Conservation (phyloP, 352 stramenopile genomes). For the Aphanomyces invadans region DNA sequence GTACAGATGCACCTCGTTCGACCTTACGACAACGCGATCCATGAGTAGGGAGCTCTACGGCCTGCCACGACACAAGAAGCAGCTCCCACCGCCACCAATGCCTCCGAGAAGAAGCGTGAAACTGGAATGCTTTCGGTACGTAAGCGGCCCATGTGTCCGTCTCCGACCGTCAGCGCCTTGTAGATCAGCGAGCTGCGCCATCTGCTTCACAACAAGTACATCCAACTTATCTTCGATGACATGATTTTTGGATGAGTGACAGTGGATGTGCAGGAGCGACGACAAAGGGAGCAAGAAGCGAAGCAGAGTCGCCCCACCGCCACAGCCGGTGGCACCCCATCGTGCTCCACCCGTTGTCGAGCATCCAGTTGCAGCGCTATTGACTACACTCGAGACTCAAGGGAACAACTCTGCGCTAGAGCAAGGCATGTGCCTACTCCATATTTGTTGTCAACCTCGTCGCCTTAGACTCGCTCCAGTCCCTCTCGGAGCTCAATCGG, state of each 20-base stretch:
- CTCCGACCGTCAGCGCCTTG: background rate
- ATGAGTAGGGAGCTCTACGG: conserved; percentile 32
- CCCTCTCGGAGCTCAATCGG: conserved; percentile 48
- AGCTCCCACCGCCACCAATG: background rate
- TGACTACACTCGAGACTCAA: background rate
- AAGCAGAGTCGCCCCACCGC: background rate
- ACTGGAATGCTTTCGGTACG: conserved; percentile 41
- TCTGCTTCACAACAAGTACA: conserved; percentile 31
- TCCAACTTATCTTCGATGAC: background rate
- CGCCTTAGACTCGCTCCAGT: conserved; percentile 38
- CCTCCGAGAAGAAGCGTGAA: conserved; percentile 24
- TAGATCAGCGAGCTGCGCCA: conserved; percentile 46
- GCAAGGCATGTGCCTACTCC: conserved; percentile 21
- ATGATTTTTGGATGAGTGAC: background rate
- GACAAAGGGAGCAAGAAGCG: background rate
- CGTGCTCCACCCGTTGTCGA: background rate
- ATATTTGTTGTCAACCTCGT: background rate
- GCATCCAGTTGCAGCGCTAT: background rate
- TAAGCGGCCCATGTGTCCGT: background rate
- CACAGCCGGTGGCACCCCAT: background rate
- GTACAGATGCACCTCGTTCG: too few species aligned
- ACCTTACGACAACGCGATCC: too few species aligned
- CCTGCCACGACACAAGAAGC: background rate
- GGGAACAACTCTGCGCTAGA: conserved; percentile 26
- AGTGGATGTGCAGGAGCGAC: background rate